Conservation (phyloP, 176 grass and related monocot genomes). For the Alopecurus myosuroides region DNA sequence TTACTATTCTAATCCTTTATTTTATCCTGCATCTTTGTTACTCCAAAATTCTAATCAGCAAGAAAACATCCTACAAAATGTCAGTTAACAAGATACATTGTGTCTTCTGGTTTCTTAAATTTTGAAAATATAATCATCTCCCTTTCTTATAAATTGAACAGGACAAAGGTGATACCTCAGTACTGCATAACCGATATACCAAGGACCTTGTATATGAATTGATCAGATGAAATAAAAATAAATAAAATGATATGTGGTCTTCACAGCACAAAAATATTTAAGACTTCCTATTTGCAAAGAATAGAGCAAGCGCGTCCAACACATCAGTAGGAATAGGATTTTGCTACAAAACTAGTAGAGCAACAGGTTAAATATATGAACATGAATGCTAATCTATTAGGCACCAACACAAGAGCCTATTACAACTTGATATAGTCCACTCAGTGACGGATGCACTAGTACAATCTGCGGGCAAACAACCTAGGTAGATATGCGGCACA, state of each 20-base stretch:
- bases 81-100: not conserved
- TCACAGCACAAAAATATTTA: not conserved
- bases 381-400: too few species aligned
- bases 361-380: too few species aligned
- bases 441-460: too few species aligned
- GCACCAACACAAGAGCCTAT: too few species aligned
- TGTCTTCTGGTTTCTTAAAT: not conserved
- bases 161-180: not conserved
- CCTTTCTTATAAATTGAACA: not conserved
- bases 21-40: not conserved
- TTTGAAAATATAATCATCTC: not conserved
- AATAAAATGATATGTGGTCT: not conserved
- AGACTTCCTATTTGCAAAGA: not conserved
- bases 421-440: too few species aligned
- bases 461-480: too few species aligned
- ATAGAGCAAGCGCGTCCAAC: not conserved
- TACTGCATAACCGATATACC: not conserved
- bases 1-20: not conserved
- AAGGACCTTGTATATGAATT: constrained; percentile 1
- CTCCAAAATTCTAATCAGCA: not conserved
- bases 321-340: too few species aligned
- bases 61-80: not conserved
- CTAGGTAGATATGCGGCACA: too few species aligned
- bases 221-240: not conserved
- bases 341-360: too few species aligned